These are phyloP conservation scores for Rhodotorula mucilaginosa DNA, from an alignment of 1,284 basidiomycete genomes.

Conservation along the genomic window DNA sequence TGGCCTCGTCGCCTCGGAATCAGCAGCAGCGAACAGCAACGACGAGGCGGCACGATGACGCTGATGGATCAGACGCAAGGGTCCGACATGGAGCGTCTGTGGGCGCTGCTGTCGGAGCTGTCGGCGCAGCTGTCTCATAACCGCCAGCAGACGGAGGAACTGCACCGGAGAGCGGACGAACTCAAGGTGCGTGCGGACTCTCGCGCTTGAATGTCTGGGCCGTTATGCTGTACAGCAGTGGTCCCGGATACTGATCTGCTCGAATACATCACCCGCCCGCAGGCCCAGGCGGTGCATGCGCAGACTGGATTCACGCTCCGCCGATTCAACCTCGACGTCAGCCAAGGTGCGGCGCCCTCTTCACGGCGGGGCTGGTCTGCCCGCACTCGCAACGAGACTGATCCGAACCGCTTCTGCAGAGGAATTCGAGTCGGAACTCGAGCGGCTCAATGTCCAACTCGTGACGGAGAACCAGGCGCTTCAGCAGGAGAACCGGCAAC, in stretches of 20 bases:
- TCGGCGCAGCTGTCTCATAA: slow-evolving; percentile 83
- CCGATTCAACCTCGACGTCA: slow-evolving; percentile 89
- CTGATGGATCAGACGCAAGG: slow-evolving; percentile 26
- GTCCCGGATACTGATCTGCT: background rate
- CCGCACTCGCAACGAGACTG: background rate
- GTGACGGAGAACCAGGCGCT: slow-evolving; percentile 91
- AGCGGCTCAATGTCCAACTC: slow-evolving; percentile 81
- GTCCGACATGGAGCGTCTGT: slow-evolving; percentile 37
- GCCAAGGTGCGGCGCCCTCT: slow-evolving; percentile 62
- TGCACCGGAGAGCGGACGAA: slow-evolving; percentile 70
- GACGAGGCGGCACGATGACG: slow-evolving; percentile 8
- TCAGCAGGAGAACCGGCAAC: slow-evolving; percentile 89
- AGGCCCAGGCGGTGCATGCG: slow-evolving; percentile 76
- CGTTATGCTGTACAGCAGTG: background rate
- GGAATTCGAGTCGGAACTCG: slow-evolving; percentile 86
- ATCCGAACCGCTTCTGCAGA: slow-evolving; percentile 56
- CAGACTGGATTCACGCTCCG: slow-evolving; percentile 77
- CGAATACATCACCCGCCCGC: slow-evolving; percentile 7
- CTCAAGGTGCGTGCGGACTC: slow-evolving; percentile 64
- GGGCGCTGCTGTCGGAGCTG: slow-evolving; percentile 42
- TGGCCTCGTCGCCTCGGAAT: background rate
- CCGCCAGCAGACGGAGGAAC: slow-evolving; percentile 67
- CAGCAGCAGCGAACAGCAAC: too few relatives aligned
- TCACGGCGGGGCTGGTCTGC: slow-evolving; percentile 9
- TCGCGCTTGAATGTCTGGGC: background rate